Base-by-base conservation (phyloP, 257 asterid species). In the Galeopsis tetrahit region DNA sequence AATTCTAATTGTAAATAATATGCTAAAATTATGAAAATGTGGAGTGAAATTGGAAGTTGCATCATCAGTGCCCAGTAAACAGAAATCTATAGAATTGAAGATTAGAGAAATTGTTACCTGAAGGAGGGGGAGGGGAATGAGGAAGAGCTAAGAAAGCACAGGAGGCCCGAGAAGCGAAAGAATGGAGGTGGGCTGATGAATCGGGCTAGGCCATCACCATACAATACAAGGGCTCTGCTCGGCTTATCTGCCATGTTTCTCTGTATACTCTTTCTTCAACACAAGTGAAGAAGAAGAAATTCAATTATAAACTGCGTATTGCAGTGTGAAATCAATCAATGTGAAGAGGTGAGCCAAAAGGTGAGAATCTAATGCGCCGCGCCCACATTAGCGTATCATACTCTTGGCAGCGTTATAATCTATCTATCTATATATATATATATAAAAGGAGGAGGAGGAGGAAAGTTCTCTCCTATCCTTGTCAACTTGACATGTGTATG, bases 161-260 rank as follows among this genome's bases (percentile, higher is more conserved):
- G 69, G 68, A 84, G 28, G 97, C 89, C 39, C 85, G 90, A 72
- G 93, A 82, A 72, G 95, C 95, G 76, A 94, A 77, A 15, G 90
- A 79, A 72, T 90, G 85, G 82, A 89, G 85, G 66, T 89, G 89
- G 87, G 82, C 63, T 38, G 61, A 90, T 8, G 73, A 66, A 78
- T 74, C 91, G 84, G 82, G 93, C 97, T 42, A 88, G 63, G 42
- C 96, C 97, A 53, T 94, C 96, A 2, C 99, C 99, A 72, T 83
- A 84, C 67, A 94, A 57, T 39, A 94, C 88, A 57, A 94, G 68
- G 39, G 78, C 97, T 85, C 96, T 89, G 89, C 99, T 94, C 39
- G 97, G 85, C 73, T 82, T 85, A 78, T 89, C 91, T 4, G 93
- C 96, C 96, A 87, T 89, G 59, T 58, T 40, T 52, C 13, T 61